Percentiles rank a stretch among this genome's conserved stretches.
Evolutionary conservation across 2,329 filamentous ascomycete species (phyloP).

Genomic region (Albifimbria verrucaria): DNA sequence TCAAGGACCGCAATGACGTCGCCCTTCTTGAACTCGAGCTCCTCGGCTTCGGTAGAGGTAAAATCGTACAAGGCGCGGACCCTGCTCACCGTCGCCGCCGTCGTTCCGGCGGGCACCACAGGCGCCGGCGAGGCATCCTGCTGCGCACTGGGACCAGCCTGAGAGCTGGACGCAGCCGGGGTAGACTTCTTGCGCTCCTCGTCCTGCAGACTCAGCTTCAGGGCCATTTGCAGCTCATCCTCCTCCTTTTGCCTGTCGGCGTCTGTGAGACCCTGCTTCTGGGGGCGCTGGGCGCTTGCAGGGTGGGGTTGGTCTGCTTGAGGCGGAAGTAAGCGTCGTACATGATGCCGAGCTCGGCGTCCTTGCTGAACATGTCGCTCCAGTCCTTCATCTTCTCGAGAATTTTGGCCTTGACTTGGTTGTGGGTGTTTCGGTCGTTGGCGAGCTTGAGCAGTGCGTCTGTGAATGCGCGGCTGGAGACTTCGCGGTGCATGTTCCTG

Average conservation of each 20-base stretch:
- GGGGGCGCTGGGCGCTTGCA: constrained; percentile 92
- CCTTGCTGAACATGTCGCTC: constrained; percentile 88
- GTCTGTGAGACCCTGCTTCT: constrained; percentile 88
- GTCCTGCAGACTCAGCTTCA: constrained; percentile 89
- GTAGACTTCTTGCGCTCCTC: constrained; percentile 61
- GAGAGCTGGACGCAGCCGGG: constrained; percentile 26
- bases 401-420: constrained; percentile 95
- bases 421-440: constrained; percentile 91
- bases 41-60: constrained; percentile 86
- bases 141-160: constrained; percentile 35
- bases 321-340: constrained; percentile 87
- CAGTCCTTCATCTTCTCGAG: constrained; percentile 94
- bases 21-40: constrained; percentile 93
- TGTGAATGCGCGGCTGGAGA: constrained; percentile 89
- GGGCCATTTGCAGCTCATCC: constrained; percentile 92
- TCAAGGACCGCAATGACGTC: constrained; percentile 97
- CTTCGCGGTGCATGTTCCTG: constrained; percentile 78
- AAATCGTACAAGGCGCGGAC: constrained; percentile 95
- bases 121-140: constrained; percentile 42
- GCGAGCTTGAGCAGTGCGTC: constrained; percentile 89
- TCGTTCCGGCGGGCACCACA: constrained; percentile 75
- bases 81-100: constrained; percentile 91
- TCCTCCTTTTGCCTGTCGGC: constrained; percentile 92
- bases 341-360: constrained; percentile 95
- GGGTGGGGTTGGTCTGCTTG: constrained; percentile 78